Evolutionary conservation across 495 filamentous ascomycete genomes (phyloP).

Genomic region (Melanomma pulvis-pyrius): DNA sequence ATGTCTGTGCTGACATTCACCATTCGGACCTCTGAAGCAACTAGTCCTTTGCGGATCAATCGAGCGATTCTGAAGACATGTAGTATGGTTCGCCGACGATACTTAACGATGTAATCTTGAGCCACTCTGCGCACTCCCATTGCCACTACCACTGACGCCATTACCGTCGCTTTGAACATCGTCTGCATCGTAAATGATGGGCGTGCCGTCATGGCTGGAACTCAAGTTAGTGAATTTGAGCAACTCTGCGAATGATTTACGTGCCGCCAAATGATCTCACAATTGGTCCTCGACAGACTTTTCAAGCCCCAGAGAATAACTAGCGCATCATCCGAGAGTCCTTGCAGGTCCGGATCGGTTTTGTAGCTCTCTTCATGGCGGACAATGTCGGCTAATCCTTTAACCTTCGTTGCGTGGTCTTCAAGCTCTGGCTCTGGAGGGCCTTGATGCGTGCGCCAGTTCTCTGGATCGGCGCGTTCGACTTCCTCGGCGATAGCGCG

Average conservation of each 20-base stretch:
- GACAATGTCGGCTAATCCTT: not conserved
- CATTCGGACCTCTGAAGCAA: too few species aligned
- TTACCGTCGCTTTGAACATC: not conserved
- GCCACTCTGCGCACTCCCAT: not conserved
- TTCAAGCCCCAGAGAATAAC: conserved; percentile 10
- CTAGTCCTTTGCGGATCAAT: too few species aligned
- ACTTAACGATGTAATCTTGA: too few species aligned
- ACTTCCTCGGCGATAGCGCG: conserved; percentile 9
- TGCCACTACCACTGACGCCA: not conserved
- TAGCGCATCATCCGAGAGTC: not conserved
- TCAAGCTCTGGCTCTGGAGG: not conserved
- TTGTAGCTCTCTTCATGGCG: not conserved
- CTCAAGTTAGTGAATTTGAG: not conserved
- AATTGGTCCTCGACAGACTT: not conserved
- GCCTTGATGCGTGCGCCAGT: conserved; percentile 6
- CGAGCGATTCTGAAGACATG: too few species aligned
- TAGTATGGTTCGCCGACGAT: too few species aligned
- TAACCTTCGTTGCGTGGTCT: not conserved
- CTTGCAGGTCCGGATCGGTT: not conserved
- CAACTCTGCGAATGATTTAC: not conserved
- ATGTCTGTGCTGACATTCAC: too few species aligned
- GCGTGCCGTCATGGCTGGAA: not conserved
- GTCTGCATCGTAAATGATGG: too few species aligned
- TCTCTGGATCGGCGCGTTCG: conserved; percentile 20
- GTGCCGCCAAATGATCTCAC: conserved; percentile 5